Conservation (phyloP, 192 early-diverging fungal genomes). For the Coemansia sp. region DNA sequence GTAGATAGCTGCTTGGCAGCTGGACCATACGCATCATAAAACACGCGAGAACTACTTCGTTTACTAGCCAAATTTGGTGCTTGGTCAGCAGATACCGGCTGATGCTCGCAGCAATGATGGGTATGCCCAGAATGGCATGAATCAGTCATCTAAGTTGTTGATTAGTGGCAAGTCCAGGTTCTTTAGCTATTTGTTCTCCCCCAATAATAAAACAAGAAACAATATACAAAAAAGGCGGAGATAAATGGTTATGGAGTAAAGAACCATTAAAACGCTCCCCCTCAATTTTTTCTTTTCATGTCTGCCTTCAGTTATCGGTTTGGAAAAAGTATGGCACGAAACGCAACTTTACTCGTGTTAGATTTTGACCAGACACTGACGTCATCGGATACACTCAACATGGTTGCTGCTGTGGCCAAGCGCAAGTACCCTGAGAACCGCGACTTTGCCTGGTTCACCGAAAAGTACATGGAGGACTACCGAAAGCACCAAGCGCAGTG, state of each 20-base stretch:
- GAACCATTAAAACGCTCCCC: too few species aligned
- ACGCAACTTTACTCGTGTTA: constrained; percentile 17
- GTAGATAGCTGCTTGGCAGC: neutral
- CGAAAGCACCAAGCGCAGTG: constrained; percentile 13
- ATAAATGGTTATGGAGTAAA: too few species aligned
- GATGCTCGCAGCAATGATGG: too few species aligned
- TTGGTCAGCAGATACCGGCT: neutral
- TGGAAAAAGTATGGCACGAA: too few species aligned
- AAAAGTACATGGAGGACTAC: constrained; percentile 31
- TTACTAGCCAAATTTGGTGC: neutral
- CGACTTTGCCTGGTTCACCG: constrained; percentile 16
- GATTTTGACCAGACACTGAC: constrained; percentile 54
- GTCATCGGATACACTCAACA: constrained; percentile 23
- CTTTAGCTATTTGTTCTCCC: too few species aligned
- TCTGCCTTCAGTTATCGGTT: too few species aligned
- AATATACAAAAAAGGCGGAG: too few species aligned
- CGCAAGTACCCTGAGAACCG: constrained; percentile 14
- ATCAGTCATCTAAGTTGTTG: too few species aligned
- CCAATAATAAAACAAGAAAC: too few species aligned
- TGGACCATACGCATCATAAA: constrained; percentile 12
- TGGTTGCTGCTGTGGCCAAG: constrained; percentile 15
- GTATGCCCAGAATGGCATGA: too few species aligned
- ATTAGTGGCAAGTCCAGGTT: too few species aligned
- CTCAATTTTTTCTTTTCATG: too few species aligned
- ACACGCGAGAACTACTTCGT: constrained; percentile 9